phyloP scores from a whole-genome alignment of 257 asterid genomes.

The Lithospermum erythrorhizon region DNA sequence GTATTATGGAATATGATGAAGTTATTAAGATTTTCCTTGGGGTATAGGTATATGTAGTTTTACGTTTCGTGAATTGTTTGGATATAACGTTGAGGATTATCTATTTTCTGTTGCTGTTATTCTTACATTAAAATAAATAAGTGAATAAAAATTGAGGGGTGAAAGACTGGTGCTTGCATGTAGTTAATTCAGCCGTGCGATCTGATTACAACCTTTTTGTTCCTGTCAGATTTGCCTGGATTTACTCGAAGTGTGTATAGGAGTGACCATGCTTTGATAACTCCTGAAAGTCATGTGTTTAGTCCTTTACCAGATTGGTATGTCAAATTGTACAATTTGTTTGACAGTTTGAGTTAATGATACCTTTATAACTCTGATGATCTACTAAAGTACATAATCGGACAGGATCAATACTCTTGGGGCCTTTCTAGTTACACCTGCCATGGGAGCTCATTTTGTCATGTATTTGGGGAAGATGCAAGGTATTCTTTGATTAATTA shows the following conservation, averaged over 20 bases:
- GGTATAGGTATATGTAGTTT: too few species aligned
- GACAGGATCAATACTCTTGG: slow-evolving; percentile 65
- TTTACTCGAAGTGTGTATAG: slow-evolving; percentile 86
- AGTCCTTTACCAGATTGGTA: slow-evolving; percentile 87
- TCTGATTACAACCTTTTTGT: not conserved
- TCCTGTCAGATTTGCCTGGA: slow-evolving; percentile 69
- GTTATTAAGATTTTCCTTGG: too few species aligned
- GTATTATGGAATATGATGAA: too few species aligned
- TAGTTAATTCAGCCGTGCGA: not conserved
- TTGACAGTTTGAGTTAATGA: not conserved
- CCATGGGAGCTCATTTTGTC: slow-evolving; percentile 81
- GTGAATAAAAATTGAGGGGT: too few species aligned
- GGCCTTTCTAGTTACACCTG: slow-evolving; percentile 78
- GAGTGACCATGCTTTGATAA: slow-evolving; percentile 77
- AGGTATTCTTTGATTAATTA: slow-evolving; percentile 33
- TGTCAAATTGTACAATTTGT: not conserved
- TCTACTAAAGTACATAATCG: slow-evolving; percentile 11
- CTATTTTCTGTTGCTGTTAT: not conserved
- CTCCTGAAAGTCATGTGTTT: slow-evolving; percentile 96
- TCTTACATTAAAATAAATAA: not conserved
- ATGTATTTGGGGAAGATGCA: slow-evolving; percentile 96
- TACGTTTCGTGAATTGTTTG: too few species aligned
- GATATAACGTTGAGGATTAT: too few species aligned
- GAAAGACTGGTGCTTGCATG: too few species aligned
- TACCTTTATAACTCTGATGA: slow-evolving; percentile 3